Evolutionary conservation across 371 early-diverging fungal genomes (phyloP), one percentile per base, ranked within the genome.

Genomic region (Rhizopus sp.): DNA sequence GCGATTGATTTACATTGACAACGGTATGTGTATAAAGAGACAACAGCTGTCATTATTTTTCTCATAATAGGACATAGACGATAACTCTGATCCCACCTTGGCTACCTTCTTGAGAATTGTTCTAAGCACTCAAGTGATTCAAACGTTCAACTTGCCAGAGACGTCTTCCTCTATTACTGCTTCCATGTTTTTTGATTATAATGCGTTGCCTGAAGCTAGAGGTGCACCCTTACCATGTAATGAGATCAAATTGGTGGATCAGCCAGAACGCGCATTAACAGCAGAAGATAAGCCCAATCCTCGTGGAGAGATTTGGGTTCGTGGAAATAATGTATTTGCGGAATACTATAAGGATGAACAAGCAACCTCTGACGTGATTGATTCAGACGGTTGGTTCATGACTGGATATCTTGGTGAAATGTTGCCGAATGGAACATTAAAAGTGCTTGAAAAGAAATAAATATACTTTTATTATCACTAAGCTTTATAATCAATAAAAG

Each of bases 221-320:
- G 96, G 96, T 5, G 82, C 88, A 3, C 86, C 91, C 3, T 70
- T 91, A 44, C 75, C 86, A 7, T 90, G 91, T 60, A 83, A 80
- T 57, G 93, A 94, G 72, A 65, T 98, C 55, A 98, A 96, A 77
- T 78, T 99, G 37, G 80, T 91, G 4, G 88, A 91, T 61, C 70
- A 86, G n/a, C 82, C 86, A 10, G 93, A 92, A 38, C 60, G 62
- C n/a, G 69, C 72, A 23, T 87, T 89, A 62, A 73, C 73, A 12
- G 80, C 86, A 16, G 81, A 70, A 23, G 94, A 94, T 59, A 64
- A 72, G 40, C 90, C 90, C n/a, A 81, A 84, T 57, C 91, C 93
- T 30, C 86, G 90, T 56, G 98, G 98, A 15, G 81, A 85, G 35
- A 64, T 87, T 42, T 75, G 73, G 48, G 75, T 85, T 12, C 81